phyloP scores from a whole-genome alignment of 805 yeast genomes.

The Hanseniaspora singularis region DNA sequence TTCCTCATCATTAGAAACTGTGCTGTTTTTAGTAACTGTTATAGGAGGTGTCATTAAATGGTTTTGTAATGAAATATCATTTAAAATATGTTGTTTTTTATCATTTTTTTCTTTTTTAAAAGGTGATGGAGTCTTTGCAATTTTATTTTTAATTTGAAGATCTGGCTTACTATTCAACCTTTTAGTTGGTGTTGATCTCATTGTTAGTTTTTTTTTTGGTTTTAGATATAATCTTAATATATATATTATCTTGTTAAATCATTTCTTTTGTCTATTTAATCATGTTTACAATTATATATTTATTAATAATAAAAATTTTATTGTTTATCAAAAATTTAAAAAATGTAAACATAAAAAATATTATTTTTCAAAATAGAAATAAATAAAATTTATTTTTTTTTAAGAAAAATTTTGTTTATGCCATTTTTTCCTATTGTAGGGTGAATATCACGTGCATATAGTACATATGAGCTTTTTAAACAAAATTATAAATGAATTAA shows the following conservation, averaged over 20 bases:
- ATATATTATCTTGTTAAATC: no score
- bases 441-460: no score
- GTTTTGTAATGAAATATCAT: background rate
- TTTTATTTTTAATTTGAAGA: background rate
- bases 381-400: no score
- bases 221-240: no score
- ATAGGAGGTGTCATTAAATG: constrained; percentile 8
- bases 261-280: background rate
- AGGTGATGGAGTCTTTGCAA: constrained; percentile 11
- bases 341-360: no score
- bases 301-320: background rate
- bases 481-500: no score
- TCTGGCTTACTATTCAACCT: no score
- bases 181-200: background rate
- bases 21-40: background rate
- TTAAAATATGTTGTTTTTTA: background rate
- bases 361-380: no score
- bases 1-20: background rate
- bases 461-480: no score
- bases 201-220: constrained; percentile 1
- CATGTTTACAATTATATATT: background rate
- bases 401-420: no score
- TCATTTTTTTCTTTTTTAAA: background rate
- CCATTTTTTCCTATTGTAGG: no score
- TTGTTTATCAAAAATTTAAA: no score